Conservation (phyloP, 2,329 filamentous ascomycete genomes). For the Phialocephala subalpina region DNA sequence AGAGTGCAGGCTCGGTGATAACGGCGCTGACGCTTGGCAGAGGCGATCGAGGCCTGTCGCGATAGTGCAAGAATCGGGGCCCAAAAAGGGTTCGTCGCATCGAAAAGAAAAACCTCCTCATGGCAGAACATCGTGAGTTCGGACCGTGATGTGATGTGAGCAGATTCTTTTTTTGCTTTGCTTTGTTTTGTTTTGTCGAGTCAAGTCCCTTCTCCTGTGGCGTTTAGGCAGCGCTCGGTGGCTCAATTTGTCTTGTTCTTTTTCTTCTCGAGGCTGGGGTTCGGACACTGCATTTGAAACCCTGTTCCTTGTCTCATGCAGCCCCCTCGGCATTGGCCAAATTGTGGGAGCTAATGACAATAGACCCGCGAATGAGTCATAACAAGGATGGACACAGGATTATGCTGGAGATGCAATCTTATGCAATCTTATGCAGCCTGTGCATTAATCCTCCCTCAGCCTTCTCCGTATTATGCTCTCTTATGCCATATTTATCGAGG, state of each 20-base stretch:
- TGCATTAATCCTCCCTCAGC: conserved; percentile 8
- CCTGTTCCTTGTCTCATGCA: conserved; percentile 2
- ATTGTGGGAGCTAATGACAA: neutral
- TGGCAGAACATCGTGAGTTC: neutral
- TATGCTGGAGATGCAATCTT: conserved; percentile 11
- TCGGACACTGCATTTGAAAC: neutral
- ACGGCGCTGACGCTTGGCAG: conserved; percentile 25
- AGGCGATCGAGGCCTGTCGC: neutral
- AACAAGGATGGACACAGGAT: neutral
- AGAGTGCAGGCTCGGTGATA: neutral
- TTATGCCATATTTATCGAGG: conserved; percentile 5
- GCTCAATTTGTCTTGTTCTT: conserved; percentile 6
- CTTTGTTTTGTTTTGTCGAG: conserved; percentile 7
- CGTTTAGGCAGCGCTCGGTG: conserved; percentile 14
- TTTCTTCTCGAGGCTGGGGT: conserved; percentile 10
- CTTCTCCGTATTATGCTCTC: neutral
- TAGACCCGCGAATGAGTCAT: conserved; percentile 5
- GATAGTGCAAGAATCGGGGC: neutral
- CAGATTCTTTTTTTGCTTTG: neutral
- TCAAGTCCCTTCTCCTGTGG: neutral
- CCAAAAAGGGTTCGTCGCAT: neutral
- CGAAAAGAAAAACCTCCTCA: neutral
- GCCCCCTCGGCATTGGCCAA: neutral
- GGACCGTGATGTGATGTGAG: neutral
- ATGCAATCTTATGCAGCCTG: conserved; percentile 2